Conservation (phyloP, 2,329 filamentous ascomycete genomes). For the Fusarium odoratissimum region DNA sequence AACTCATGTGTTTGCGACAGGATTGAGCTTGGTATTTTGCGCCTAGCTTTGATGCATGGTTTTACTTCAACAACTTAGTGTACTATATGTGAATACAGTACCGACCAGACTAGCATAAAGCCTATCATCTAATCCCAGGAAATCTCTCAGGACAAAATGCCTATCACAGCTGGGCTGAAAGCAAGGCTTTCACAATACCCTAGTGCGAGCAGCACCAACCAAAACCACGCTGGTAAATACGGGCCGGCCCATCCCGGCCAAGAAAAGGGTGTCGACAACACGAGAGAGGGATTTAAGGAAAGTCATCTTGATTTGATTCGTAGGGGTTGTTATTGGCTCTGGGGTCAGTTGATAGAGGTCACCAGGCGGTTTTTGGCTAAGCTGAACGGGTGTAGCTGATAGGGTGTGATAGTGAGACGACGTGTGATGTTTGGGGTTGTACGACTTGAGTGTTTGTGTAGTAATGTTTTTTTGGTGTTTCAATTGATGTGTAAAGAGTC, state of each 20-base stretch:
- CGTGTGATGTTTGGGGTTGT: conserved; percentile 12
- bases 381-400: conserved; percentile 11
- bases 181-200: conserved; percentile 25
- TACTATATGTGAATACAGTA: too few species aligned
- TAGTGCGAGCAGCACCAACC: not conserved
- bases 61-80: not conserved
- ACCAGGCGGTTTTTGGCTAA: conserved; percentile 22
- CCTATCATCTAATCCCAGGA: not conserved
- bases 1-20: not conserved
- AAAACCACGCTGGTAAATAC: conserved; percentile 18
- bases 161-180: conserved; percentile 12
- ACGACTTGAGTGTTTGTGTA: conserved; percentile 9
- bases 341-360: conserved; percentile 36
- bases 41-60: not conserved
- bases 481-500: not conserved
- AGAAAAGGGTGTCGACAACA: conserved; percentile 2
- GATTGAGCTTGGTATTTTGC: not conserved
- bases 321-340: not conserved
- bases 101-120: not conserved
- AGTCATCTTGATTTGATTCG: conserved; percentile 29
- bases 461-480: not conserved
- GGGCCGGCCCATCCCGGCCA: conserved; percentile 38
- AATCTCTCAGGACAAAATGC: not conserved
- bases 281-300: conserved; percentile 8
- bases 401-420: conserved; percentile 9